phyloP scores from a whole-genome alignment of 1,284 basidiomycete species.

The Cryptococcus depauperatus region DNA sequence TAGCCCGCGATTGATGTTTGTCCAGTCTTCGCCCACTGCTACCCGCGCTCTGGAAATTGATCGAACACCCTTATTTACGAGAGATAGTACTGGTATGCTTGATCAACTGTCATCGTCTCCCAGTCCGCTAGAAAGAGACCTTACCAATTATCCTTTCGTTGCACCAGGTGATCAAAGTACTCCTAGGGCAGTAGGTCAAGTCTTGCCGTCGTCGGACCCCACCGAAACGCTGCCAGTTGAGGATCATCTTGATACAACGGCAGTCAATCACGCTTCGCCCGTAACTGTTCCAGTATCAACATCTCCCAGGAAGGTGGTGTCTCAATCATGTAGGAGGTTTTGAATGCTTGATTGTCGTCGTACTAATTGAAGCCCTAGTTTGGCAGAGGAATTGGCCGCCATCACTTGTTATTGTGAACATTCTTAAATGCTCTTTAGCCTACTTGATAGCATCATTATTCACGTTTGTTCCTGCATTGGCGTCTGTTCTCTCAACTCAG shows the following conservation, averaged over 20 bases:
- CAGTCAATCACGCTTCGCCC: too few species aligned
- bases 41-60: conserved; percentile 1
- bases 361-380: too few species aligned
- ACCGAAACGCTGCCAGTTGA: too few species aligned
- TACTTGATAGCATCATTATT: conserved; percentile 87
- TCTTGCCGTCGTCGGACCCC: too few species aligned
- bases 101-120: conserved; percentile 3
- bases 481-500: conserved; percentile 32
- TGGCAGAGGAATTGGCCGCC: conserved; percentile 19
- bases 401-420: conserved; percentile 41
- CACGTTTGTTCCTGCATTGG: conserved; percentile 65
- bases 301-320: too few species aligned
- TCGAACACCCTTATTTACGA: background rate
- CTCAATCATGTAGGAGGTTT: too few species aligned
- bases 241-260: too few species aligned
- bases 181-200: background rate
- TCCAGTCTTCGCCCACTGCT: conserved; percentile 3
- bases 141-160: background rate
- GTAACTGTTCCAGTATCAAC: too few species aligned
- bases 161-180: background rate
- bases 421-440: conserved; percentile 83
- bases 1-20: conserved; percentile 6
- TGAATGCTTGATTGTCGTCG: too few species aligned
- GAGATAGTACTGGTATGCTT: background rate
- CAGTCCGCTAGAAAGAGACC: background rate